Evolutionary conservation across 495 filamentous ascomycete species (phyloP), one percentile per base, ranked within the genome.

Genomic region (Wilcoxina mikolae): DNA sequence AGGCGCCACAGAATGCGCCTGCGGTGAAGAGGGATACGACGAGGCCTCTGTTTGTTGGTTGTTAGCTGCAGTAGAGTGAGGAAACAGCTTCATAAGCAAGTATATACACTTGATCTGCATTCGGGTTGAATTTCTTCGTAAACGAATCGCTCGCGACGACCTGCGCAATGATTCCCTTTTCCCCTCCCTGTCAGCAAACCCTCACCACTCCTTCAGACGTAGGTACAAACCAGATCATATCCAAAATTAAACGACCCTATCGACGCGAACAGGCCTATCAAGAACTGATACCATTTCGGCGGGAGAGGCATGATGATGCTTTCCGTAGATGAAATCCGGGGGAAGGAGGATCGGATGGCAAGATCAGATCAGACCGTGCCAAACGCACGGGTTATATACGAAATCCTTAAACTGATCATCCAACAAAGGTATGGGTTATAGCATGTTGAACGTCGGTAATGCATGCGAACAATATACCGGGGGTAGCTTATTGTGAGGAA

Each of bases 1-100:
- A 70, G 42, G 76, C 73, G 26, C 76, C 76, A 57, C 74, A 73
- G 68, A 77, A 77, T 4, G 73, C 74, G 29, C 79, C 72, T 47
- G 80, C 81, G 0, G 80, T 85, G 67, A 85, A 85, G 43, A 84
- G 68, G 0, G 80, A 80, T 15, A 84, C 80, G 0, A 84, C 80
- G 29, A 80, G 70, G 49, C 81, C 80, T 44, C 77, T 81, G 53
- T 1, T 17, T 24, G 17, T 41, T 17, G 10, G 33, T n/a, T 23
- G 47, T 60, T 25, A 61, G 39, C 18, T 44, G 2, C 18, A 9
- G 12, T 28, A 1, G 18, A 56, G 7, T 35, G 42, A 20, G 42
- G 12, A 17, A 17, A 20, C 15, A 9, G n/a, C n/a, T n/a, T n/a
- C n/a, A n/a, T n/a, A n/a, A n/a, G n/a, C n/a, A n/a, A n/a, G 31